Conservation (phyloP, 306 rosid species). For the Cicer arietinum region DNA sequence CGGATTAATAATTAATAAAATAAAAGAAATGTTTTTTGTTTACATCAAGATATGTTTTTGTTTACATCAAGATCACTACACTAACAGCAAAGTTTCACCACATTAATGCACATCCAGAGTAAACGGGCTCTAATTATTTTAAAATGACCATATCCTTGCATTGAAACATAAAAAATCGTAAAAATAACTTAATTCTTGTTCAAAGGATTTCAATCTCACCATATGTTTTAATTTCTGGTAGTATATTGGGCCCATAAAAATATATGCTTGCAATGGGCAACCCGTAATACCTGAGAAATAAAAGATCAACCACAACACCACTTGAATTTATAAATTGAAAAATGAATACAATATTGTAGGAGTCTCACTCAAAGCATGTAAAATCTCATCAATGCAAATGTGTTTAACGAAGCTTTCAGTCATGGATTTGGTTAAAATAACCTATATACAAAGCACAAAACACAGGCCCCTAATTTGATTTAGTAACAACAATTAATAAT, state of each 20-base stretch:
- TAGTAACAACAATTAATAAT: too few relatives aligned
- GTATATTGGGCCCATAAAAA: slow-evolving; percentile 99
- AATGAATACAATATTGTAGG: slow-evolving; percentile 20
- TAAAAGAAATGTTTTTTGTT: neutral
- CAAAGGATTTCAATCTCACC: slow-evolving; percentile 59
- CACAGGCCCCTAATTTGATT: neutral
- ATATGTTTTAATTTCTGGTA: slow-evolving; percentile 95
- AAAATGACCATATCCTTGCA: neutral
- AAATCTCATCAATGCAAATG: slow-evolving; percentile 7
- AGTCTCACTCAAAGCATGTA: slow-evolving; percentile 24
- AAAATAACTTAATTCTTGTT: neutral
- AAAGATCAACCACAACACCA: slow-evolving; percentile 31
- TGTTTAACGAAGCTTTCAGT: neutral
- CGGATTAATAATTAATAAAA: neutral
- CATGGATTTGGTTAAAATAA: slow-evolving; percentile 5
- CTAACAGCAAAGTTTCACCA: neutral
- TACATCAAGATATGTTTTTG: neutral
- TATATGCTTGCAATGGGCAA: slow-evolving; percentile 93
- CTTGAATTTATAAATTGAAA: slow-evolving; percentile 2
- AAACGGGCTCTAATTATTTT: slow-evolving; percentile 3
- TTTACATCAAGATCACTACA: neutral
- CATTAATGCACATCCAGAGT: slow-evolving; percentile 23
- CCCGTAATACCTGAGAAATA: slow-evolving; percentile 82
- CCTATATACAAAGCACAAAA: neutral
- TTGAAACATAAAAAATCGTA: neutral